A percentile compares a stretch with the other conserved stretches of the same genome.
phyloP scores from a whole-genome alignment of 805 yeast genomes.

The Grigorovia humatica region DNA sequence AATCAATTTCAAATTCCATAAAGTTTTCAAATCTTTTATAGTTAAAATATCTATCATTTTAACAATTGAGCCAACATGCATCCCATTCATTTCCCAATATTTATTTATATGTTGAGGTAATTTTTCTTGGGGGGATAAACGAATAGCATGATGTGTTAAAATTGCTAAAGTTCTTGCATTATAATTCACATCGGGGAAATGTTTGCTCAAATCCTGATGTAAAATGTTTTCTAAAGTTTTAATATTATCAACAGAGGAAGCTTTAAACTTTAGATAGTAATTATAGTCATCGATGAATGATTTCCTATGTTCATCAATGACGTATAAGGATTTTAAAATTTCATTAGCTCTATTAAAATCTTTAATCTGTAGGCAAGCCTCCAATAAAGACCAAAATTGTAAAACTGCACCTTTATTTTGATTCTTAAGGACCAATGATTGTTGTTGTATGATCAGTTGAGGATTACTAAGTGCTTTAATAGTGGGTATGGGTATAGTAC shows the following conservation, averaged over 20 bases:
- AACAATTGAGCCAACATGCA: constrained; percentile 12
- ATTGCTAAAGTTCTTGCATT: constrained; percentile 56
- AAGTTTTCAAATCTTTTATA: constrained; percentile 26
- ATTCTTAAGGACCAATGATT: constrained; percentile 5
- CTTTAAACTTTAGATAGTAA: constrained; percentile 38
- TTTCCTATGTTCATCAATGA: constrained; percentile 33
- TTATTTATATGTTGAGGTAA: constrained; percentile 7
- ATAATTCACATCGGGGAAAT: constrained; percentile 29
- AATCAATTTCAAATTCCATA: constrained; percentile 30
- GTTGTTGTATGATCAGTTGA: neutral
- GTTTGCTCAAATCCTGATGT: constrained; percentile 32
- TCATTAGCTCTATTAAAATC: constrained; percentile 62
- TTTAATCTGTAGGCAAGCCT: constrained; percentile 60
- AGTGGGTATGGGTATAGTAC: neutral
- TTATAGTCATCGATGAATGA: constrained; percentile 59
- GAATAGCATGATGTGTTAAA: constrained; percentile 37
- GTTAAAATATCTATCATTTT: constrained; percentile 22
- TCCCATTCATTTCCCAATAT: constrained; percentile 15
- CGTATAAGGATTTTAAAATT: constrained; percentile 52
- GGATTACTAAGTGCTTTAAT: neutral
- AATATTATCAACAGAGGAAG: constrained; percentile 18
- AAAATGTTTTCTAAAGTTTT: constrained; percentile 32
- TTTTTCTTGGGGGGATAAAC: constrained; percentile 1
- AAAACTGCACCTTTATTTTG: constrained; percentile 41
- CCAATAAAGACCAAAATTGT: constrained; percentile 66